These are phyloP conservation scores for Sugiyamaella mastotermitis DNA, from an alignment of 805 yeast genomes.

Conservation along the genomic window DNA sequence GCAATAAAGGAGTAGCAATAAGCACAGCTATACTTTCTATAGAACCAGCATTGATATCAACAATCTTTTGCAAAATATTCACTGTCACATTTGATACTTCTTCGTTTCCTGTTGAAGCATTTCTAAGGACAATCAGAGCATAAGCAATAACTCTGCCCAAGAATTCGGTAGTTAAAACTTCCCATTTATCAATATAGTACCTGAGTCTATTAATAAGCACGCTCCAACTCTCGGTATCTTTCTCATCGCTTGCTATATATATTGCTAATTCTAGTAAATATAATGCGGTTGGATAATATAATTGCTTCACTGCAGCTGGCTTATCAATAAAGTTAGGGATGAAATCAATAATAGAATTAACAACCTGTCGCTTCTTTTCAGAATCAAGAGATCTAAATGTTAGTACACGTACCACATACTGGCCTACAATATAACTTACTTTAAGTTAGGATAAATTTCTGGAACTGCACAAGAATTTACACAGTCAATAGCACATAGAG, in stretches of 20 bases:
- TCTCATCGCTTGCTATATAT: conserved; percentile 11
- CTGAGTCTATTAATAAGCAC: conserved; percentile 8
- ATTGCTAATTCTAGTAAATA: conserved; percentile 25
- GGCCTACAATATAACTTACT: conserved; percentile 16
- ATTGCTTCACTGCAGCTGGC: conserved; percentile 18
- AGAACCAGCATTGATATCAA: conserved; percentile 10
- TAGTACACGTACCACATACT: neutral
- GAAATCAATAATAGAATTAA: conserved; percentile 29
- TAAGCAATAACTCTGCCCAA: conserved; percentile 35
- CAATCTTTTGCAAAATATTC: conserved; percentile 1
- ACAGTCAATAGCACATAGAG: conserved; percentile 79
- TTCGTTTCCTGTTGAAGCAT: too few species aligned
- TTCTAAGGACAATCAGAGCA: conserved; percentile 32
- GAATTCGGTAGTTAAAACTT: conserved; percentile 16
- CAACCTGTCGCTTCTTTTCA: neutral
- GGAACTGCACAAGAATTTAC: conserved; percentile 61
- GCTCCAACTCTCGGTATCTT: conserved; percentile 7
- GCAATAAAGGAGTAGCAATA: conserved; percentile 9
- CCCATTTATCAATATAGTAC: conserved; percentile 15
- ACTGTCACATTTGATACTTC: conserved; percentile 8
- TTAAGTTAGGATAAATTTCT: conserved; percentile 44
- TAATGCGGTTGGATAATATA: conserved; percentile 25
- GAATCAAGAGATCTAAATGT: conserved; percentile 1
- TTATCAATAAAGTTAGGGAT: conserved; percentile 16
- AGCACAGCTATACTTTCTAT: too few species aligned